Evolutionary conservation across 2,329 filamentous ascomycete genomes (phyloP).

Genomic region (Cladosporium sp.): DNA sequence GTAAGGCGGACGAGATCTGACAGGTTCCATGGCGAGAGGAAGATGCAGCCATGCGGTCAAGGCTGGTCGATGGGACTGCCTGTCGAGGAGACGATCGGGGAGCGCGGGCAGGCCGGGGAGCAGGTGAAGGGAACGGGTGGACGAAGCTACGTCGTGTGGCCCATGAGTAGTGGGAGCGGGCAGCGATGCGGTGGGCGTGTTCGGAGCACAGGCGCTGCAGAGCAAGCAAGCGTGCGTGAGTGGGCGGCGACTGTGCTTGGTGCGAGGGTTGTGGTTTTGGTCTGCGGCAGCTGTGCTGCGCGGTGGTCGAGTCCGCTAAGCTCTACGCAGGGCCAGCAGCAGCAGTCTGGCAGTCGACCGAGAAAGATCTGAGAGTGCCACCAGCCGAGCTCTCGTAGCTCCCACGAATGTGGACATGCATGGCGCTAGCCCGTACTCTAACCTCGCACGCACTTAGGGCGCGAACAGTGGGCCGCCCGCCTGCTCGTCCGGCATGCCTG

Average conservation of each 20-base stretch:
- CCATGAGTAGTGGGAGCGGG: neutral
- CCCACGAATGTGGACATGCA: no score
- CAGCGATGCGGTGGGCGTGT: neutral
- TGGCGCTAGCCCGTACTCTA: no score
- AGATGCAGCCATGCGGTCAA: constrained; percentile 14
- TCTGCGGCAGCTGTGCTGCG: neutral
- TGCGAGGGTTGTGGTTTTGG: neutral
- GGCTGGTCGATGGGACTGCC: constrained; percentile 12
- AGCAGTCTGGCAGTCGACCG: no score
- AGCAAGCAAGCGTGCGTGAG: neutral
- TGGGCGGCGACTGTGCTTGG: neutral
- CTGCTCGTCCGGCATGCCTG: no score
- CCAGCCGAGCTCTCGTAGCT: no score
- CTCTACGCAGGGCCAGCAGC: neutral
- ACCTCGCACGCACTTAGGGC: no score
- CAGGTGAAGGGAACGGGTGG: constrained; percentile 1
- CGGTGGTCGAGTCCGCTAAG: neutral
- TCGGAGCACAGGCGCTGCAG: neutral
- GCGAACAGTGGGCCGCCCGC: no score
- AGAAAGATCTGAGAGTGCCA: no score
- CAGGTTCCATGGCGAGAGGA: constrained; percentile 12
- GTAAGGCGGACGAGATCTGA: constrained; percentile 12
- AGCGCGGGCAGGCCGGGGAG: constrained; percentile 80
- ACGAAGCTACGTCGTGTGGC: constrained; percentile 5
- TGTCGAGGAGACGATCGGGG: constrained; percentile 9